phyloP scores from a whole-genome alignment of 257 asterid species.

The Solanum ossicruentum region DNA sequence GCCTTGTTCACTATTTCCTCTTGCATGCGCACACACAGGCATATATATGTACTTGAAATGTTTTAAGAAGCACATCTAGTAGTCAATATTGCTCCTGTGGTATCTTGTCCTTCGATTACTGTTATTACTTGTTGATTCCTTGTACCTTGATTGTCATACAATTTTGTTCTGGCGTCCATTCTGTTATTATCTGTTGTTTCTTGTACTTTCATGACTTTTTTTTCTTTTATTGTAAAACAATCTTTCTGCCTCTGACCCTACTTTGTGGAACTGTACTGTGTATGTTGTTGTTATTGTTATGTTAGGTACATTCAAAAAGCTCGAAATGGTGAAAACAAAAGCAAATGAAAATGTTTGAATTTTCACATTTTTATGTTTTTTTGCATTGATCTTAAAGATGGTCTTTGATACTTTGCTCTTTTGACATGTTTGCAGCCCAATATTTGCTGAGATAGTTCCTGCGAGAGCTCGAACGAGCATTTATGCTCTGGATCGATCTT shows the following conservation, averaged over 20 bases:
- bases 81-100: not conserved
- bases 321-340: not conserved
- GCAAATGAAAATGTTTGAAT: not conserved
- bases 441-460: constrained; percentile 9
- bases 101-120: not conserved
- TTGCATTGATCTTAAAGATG: not conserved
- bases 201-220: no score
- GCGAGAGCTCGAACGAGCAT: not conserved
- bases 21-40: not conserved
- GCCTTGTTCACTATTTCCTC: not conserved
- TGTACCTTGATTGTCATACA: not conserved
- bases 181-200: no score
- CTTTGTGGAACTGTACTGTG: not conserved
- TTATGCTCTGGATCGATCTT: constrained; percentile 4
- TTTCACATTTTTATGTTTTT: not conserved
- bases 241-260: not conserved
- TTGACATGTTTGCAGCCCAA: not conserved
- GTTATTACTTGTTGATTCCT: not conserved
- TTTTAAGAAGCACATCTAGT: not conserved
- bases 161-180: not conserved
- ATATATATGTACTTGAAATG: not conserved
- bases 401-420: constrained; percentile 33
- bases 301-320: not conserved
- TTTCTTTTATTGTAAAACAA: no score
- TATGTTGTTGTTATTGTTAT: not conserved